These are phyloP conservation scores for Colletotrichum musae DNA, from an alignment of 2,329 filamentous ascomycete genomes.

Conservation along the genomic window DNA sequence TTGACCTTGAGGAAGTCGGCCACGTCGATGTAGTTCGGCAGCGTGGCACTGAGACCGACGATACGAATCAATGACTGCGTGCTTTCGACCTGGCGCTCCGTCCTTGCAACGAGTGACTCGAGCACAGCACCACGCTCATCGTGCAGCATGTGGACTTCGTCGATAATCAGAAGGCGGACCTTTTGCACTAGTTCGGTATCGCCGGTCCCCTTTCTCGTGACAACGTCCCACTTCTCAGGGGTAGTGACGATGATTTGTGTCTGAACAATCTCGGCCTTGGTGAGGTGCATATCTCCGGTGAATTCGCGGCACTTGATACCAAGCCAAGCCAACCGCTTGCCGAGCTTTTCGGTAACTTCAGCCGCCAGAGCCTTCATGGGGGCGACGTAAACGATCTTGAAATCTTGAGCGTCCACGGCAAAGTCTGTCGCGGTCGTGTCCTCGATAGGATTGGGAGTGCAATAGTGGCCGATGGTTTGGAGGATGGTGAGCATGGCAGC, in stretches of 20 bases:
- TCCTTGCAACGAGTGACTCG: conserved; percentile 94
- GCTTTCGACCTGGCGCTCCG: conserved; percentile 96
- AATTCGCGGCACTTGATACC: conserved; percentile 93
- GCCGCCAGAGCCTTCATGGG: conserved; percentile 99
- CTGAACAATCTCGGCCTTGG: conserved; percentile 93
- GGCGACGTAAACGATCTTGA: conserved; percentile 98
- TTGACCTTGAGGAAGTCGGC: conserved; percentile 98
- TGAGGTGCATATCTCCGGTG: conserved; percentile 98
- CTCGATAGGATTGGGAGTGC: conserved; percentile 84
- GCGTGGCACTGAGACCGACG: conserved; percentile 92
- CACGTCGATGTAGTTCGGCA: conserved; percentile 97
- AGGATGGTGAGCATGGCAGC: conserved; percentile 97
- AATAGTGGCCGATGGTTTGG: conserved; percentile 90
- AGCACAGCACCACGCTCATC: conserved; percentile 97
- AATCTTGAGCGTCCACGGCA: conserved; percentile 85
- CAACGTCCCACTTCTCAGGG: conserved; percentile 99
- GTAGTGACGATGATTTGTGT: conserved; percentile 99
- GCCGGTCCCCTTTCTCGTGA: conserved; percentile 95
- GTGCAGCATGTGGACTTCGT: conserved; percentile 99
- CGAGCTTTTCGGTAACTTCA: conserved; percentile 94
- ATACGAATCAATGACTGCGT: conserved; percentile 98
- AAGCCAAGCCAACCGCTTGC: conserved; percentile 92
- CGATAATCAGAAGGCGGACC: conserved; percentile 94
- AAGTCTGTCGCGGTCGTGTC: conserved; percentile 82
- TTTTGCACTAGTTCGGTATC: conserved; percentile 99